Evolutionary conservation across 805 yeast species (phyloP).

Genomic region (Wickerhamomyces chambardii): DNA sequence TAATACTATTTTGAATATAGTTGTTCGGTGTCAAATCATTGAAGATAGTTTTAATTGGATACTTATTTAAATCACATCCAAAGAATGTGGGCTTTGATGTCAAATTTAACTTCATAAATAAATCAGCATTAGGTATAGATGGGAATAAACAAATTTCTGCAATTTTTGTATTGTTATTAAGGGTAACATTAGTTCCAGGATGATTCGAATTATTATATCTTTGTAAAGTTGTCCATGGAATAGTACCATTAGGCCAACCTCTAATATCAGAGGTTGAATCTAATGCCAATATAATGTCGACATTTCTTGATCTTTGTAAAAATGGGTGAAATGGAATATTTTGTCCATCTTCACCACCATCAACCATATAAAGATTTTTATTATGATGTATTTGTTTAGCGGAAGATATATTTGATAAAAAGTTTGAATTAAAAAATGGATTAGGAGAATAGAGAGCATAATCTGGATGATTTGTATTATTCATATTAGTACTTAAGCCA

Average conservation of each 20-base stretch:
- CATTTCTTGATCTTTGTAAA: conserved; percentile 46
- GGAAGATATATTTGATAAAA: conserved; percentile 3
- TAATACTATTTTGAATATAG: neutral
- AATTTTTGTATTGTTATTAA: conserved; percentile 24
- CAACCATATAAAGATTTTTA: conserved; percentile 40
- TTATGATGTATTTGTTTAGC: conserved; percentile 13
- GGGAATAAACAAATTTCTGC: conserved; percentile 46
- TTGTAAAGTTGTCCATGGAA: conserved; percentile 24
- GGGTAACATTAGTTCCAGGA: conserved; percentile 19
- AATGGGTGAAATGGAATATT: conserved; percentile 64
- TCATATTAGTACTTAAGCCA: conserved; percentile 30
- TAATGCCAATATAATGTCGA: conserved; percentile 57
- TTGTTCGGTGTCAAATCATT: neutral
- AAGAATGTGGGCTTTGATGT: conserved; percentile 65
- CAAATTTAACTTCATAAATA: conserved; percentile 39
- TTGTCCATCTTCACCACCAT: conserved; percentile 76
- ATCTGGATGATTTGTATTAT: conserved; percentile 37
- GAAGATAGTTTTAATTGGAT: conserved; percentile 3
- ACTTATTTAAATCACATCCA: conserved; percentile 45
- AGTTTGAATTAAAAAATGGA: conserved; percentile 34
- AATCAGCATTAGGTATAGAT: conserved; percentile 45
- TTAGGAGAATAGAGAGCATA: conserved; percentile 55
- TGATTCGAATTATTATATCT: conserved; percentile 14
- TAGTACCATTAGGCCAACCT: conserved; percentile 55
- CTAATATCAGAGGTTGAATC: conserved; percentile 45